Base-by-base conservation (phyloP, 2,329 filamentous ascomycete genomes). In the Emmonsiellopsis sp. region DNA sequence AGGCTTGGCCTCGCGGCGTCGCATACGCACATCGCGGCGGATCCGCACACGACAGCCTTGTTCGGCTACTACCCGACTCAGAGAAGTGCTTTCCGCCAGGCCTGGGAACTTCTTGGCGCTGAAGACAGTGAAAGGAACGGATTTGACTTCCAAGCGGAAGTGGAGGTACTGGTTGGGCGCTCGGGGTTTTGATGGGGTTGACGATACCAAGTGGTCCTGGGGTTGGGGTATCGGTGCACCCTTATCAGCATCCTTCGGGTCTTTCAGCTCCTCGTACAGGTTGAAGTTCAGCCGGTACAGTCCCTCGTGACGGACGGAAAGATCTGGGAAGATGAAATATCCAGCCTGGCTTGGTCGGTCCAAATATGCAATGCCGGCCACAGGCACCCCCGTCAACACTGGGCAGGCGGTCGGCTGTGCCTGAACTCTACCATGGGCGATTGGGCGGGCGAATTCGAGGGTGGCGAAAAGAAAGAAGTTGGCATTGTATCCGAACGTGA, bases 31-130 rank as follows among this genome's bases (percentile, higher is more conserved):
- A 71, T 97, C 93, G 58, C 93, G 87, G 53, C 93, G 83, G 63
- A 98, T 98, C 45, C 93, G 86, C 32, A 98, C 93, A 60, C 92
- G 88, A 70, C 93, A 97, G 55, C 93, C 93, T 71, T 98, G 93
- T 70, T 98, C 92, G 14, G 92, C 91, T 43, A 98, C 90, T 37
- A 88, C 86, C 57, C 91, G 86, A 71, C 91, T 96, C 49, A 97
- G 77, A 10, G 81, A 76, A 0, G 93, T 98, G 73, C 90, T 96
- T 69, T 93, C 88, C 44, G 87, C 86, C 55, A 97, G 76, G 14
- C 92, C 93, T 13, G 93, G 93, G 74, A 98, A 98, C 75, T 96
- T 97, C 83, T 97, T 98, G 50, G 93, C 93, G 62, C 91, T 96
- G 75, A 81, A 97, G 42, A 97, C 93, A 48, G 82, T 84, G 69